phyloP scores from a whole-genome alignment of 140 eudicot genomes.

The Cichorium intybus region DNA sequence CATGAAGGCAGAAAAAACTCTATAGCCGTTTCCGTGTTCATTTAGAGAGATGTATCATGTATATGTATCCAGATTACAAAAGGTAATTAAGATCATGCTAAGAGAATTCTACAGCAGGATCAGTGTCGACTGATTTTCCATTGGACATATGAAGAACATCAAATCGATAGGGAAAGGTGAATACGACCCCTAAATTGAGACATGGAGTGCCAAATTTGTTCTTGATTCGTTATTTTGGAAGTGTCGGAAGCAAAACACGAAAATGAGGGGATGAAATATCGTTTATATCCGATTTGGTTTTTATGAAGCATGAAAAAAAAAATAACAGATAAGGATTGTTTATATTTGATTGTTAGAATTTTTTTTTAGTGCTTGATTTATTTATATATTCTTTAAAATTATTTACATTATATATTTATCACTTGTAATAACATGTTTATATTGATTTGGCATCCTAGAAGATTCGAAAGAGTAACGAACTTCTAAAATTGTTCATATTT shows the following conservation, averaged over 20 bases:
- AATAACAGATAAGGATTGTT: too few species aligned
- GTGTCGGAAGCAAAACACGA: neutral
- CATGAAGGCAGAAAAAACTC: conserved; percentile 72
- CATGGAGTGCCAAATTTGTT: neutral
- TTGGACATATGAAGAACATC: neutral
- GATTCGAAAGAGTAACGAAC: too few species aligned
- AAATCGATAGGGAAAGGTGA: conserved; percentile 8
- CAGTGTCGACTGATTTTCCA: conserved; percentile 13
- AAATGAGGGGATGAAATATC: neutral
- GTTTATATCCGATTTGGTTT: neutral
- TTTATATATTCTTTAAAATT: too few species aligned
- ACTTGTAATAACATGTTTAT: too few species aligned
- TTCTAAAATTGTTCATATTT: too few species aligned
- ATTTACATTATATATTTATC: too few species aligned
- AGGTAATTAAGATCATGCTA: neutral
- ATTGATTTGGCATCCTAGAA: too few species aligned
- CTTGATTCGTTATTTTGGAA: conserved; percentile 18
- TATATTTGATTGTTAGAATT: too few species aligned
- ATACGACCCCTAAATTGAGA: neutral
- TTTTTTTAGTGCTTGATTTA: too few species aligned
- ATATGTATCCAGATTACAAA: conserved; percentile 11
- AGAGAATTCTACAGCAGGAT: neutral
- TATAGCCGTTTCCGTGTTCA: conserved; percentile 41
- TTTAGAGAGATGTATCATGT: conserved; percentile 11
- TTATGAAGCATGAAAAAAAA: neutral